phyloP scores from a whole-genome alignment of 1,284 basidiomycete genomes.

The Phlebopus sp. region DNA sequence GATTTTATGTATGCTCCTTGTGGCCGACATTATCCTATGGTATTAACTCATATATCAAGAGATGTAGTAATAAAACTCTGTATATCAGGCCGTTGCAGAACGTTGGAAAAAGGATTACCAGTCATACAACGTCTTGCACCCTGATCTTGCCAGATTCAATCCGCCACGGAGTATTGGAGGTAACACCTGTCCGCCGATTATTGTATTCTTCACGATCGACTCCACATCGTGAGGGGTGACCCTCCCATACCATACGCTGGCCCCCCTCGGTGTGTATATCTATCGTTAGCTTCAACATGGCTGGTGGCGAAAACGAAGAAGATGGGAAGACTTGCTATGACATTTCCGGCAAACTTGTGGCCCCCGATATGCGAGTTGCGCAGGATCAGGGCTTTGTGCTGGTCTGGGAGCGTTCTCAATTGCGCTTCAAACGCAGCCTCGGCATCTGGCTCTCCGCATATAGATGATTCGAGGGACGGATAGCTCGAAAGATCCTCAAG shows the following conservation, averaged over 20 bases:
- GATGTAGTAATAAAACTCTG: constrained; percentile 21
- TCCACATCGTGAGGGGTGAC: constrained; percentile 87
- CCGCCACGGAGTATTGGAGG: constrained; percentile 83
- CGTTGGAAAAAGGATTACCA: constrained; percentile 48
- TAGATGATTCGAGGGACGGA: constrained; percentile 52
- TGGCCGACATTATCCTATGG: constrained; percentile 17
- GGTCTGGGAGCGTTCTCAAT: constrained; percentile 50
- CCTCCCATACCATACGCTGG: constrained; percentile 90
- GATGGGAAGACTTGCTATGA: constrained; percentile 54
- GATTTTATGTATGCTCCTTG: constrained; percentile 7
- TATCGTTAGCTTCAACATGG: constrained; percentile 29
- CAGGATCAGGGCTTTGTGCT: constrained; percentile 71
- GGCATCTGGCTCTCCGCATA: constrained; percentile 37
- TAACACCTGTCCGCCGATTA: constrained; percentile 79
- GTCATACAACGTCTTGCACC: constrained; percentile 64
- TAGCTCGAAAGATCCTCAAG: constrained; percentile 63
- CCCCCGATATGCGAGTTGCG: constrained; percentile 88
- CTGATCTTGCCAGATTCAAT: constrained; percentile 67
- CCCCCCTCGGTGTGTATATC: constrained; percentile 85
- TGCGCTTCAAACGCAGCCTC: constrained; percentile 39
- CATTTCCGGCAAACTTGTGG: constrained; percentile 89
- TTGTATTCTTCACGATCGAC: constrained; percentile 82
- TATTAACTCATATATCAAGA: constrained; percentile 26
- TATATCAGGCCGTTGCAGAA: background rate
- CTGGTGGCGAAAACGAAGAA: background rate